phyloP scores from a whole-genome alignment of 441 rosid species.

The Pelargonium myrrhifolium region DNA sequence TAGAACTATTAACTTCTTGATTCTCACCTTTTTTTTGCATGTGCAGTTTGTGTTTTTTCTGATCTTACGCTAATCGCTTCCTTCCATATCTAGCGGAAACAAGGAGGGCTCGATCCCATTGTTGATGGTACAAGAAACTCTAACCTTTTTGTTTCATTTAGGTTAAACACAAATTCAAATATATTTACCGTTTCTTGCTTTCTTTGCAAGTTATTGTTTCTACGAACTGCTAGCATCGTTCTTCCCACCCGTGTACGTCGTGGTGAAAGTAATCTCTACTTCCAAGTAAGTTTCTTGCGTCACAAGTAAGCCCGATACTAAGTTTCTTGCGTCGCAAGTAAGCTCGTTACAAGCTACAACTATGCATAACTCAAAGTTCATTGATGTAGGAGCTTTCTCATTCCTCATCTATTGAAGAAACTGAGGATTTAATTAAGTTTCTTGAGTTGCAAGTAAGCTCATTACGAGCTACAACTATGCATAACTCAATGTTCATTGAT shows the following conservation, averaged over 20 bases:
- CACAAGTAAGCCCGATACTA: not conserved
- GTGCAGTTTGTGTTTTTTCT: conserved; percentile 76
- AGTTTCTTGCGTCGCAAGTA: not conserved
- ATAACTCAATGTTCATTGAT: not conserved
- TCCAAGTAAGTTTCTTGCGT: conserved; percentile 32
- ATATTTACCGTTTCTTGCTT: not conserved
- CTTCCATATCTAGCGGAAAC: conserved; percentile 39
- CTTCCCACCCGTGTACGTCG: conserved; percentile 64
- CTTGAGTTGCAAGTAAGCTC: not conserved
- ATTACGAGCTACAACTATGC: not conserved
- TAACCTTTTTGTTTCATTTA: not conserved
- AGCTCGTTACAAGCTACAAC: not conserved
- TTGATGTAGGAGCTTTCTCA: conserved; percentile 30
- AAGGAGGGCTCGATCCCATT: conserved; percentile 43
- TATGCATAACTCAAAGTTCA: not conserved
- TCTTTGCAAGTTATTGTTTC: conserved; percentile 40
- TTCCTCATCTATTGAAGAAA: conserved; percentile 42
- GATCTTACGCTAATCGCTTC: conserved; percentile 67
- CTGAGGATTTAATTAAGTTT: conserved; percentile 22
- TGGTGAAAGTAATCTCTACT: conserved; percentile 41
- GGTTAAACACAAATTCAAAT: not conserved
- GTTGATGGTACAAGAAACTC: conserved; percentile 34
- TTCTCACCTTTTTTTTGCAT: conserved; percentile 3
- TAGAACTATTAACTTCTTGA: too few species aligned
- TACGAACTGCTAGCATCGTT: conserved; percentile 52